These are phyloP conservation scores for Stellera chamaejasme DNA, from an alignment of 345 rosid species.

Conservation along the genomic window DNA sequence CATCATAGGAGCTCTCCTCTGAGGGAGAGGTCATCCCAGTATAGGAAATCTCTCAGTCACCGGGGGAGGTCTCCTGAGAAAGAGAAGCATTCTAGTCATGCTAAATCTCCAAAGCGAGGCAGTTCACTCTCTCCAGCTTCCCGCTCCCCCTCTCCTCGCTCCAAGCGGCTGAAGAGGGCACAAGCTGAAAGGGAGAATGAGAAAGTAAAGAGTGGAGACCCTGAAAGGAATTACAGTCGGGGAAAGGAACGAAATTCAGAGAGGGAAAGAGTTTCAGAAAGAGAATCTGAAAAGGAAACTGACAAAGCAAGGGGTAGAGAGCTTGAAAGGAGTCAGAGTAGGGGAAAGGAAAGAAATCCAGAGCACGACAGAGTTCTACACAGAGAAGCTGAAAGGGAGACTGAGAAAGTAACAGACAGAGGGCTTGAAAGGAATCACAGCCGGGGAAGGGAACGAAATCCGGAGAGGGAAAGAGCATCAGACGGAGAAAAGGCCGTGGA, in stretches of 20 bases:
- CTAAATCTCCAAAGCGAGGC: conserved; percentile 30
- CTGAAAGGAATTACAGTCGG: conserved; percentile 30
- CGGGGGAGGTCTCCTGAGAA: conserved; percentile 33
- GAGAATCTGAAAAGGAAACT: conserved; percentile 21
- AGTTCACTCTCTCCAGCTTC: conserved; percentile 25
- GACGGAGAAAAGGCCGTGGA: conserved; percentile 22
- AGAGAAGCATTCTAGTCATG: conserved; percentile 23
- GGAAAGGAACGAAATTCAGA: conserved; percentile 35
- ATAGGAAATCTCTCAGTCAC: conserved; percentile 28
- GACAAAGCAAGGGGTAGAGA: conserved; percentile 31
- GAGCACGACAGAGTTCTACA: conserved; percentile 25
- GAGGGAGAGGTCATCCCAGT: conserved; percentile 36
- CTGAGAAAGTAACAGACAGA: conserved; percentile 37
- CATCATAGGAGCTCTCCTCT: conserved; percentile 7
- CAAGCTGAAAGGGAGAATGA: conserved; percentile 43
- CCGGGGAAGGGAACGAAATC: conserved; percentile 39
- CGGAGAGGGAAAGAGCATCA: conserved; percentile 18
- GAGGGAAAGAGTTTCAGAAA: conserved; percentile 22
- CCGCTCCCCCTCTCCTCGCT: conserved; percentile 65
- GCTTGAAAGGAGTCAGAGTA: conserved; percentile 17
- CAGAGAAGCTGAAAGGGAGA: conserved; percentile 42
- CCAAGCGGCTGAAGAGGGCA: conserved; percentile 51
- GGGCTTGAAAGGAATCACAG: conserved; percentile 33
- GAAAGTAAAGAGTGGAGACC: conserved; percentile 39
- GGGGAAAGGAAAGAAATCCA: conserved; percentile 43